Conservation (phyloP, 768 basidiomycete genomes). For the Leccinellum luteum region DNA sequence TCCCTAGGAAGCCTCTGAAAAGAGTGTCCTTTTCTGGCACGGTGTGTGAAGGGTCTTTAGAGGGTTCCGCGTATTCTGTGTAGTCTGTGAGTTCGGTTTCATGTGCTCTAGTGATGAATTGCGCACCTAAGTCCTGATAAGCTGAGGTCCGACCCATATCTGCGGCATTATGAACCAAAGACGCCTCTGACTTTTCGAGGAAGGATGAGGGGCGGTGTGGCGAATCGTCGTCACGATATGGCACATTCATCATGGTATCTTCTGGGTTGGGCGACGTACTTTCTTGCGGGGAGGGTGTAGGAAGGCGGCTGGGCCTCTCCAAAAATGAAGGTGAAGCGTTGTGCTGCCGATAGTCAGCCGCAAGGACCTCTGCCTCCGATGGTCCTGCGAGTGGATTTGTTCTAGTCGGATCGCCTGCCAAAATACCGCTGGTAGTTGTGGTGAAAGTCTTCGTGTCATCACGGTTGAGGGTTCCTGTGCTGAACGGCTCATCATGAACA, state of each 20-base stretch:
- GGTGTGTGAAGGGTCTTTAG: conserved; percentile 22
- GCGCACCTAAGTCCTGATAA: conserved; percentile 56
- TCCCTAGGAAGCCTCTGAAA: conserved; percentile 42
- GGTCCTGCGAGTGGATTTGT: conserved; percentile 5
- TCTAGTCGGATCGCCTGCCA: conserved; percentile 8
- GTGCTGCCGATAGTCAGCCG: conserved; percentile 26
- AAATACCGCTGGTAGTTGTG: conserved; percentile 22
- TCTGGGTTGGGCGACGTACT: background rate
- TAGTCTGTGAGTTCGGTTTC: conserved; percentile 1
- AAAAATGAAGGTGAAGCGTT: conserved; percentile 14
- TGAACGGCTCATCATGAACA: conserved; percentile 22
- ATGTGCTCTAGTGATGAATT: background rate
- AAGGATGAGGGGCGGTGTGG: conserved; percentile 11
- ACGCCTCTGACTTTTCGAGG: conserved; percentile 25
- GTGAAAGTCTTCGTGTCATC: conserved; percentile 21
- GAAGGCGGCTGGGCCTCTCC: conserved; percentile 11
- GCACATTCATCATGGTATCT: conserved; percentile 5
- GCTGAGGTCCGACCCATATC: conserved; percentile 36
- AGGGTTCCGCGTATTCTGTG: conserved; percentile 66
- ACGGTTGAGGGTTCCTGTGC: conserved; percentile 3
- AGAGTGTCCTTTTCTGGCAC: conserved; percentile 41
- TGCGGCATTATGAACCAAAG: conserved; percentile 49
- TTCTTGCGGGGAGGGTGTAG: conserved; percentile 16
- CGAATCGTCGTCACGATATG: conserved; percentile 27
- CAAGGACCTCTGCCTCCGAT: conserved; percentile 25